phyloP scores from a whole-genome alignment of 176 grass and related monocot genomes.

The Ananas comosus region DNA sequence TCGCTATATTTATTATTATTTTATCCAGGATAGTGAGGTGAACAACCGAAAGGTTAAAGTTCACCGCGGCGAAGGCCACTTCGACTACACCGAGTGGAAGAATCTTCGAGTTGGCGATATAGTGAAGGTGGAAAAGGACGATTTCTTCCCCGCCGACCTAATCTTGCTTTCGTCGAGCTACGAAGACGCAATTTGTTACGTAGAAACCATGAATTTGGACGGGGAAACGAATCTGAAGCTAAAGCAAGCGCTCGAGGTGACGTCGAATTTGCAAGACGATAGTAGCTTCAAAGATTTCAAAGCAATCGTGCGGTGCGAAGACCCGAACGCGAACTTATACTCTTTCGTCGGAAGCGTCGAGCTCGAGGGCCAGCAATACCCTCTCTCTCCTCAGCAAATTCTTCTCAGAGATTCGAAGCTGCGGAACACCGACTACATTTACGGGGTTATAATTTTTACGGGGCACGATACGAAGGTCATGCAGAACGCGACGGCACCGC shows the following conservation, averaged over 20 bases:
- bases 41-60: constrained; percentile 81
- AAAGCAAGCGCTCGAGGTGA: constrained; percentile 76
- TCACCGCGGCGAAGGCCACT: constrained; percentile 46
- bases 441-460: constrained; percentile 86
- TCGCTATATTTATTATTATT: neutral
- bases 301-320: constrained; percentile 72
- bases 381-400: constrained; percentile 73
- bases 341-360: constrained; percentile 91
- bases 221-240: constrained; percentile 99
- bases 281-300: constrained; percentile 39
- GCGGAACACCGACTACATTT: constrained; percentile 86
- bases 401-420: constrained; percentile 93
- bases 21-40: constrained; percentile 63
- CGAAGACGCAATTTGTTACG: constrained; percentile 91
- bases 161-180: constrained; percentile 95
- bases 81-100: constrained; percentile 66
- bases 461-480: constrained; percentile 95
- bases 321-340: constrained; percentile 91
- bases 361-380: constrained; percentile 35
- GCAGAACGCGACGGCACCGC: constrained; percentile 88
- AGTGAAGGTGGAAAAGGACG: constrained; percentile 95
- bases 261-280: constrained; percentile 58
- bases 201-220: constrained; percentile 97
- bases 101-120: constrained; percentile 82
- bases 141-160: constrained; percentile 93